Evolutionary conservation across 768 basidiomycete species (phyloP).

Genomic region (Cantharellus cinnabarinus): DNA sequence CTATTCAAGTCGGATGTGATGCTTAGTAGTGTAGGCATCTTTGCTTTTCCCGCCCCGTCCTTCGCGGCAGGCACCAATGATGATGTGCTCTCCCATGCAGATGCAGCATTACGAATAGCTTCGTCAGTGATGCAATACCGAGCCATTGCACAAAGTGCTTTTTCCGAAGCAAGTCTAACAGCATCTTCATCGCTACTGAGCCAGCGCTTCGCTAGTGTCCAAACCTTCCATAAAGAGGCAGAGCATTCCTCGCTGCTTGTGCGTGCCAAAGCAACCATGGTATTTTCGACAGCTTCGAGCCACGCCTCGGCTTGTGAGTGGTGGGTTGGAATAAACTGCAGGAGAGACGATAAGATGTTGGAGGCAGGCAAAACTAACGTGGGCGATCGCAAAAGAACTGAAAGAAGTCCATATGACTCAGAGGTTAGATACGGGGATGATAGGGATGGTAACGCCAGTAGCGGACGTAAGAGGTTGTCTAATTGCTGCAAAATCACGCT

Average conservation of each 20-base stretch:
- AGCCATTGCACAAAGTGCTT: slow-evolving; percentile 37
- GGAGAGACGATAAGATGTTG: slow-evolving; percentile 42
- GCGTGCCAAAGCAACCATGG: slow-evolving; percentile 42
- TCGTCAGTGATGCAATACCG: slow-evolving; percentile 49
- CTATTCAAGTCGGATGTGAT: slow-evolving; percentile 44
- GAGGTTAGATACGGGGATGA: slow-evolving; percentile 81
- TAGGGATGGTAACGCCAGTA: slow-evolving; percentile 68
- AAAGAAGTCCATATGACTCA: slow-evolving; percentile 67
- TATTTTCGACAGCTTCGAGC: slow-evolving; percentile 54
- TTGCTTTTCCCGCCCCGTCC: slow-evolving; percentile 15
- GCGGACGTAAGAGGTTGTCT: slow-evolving; percentile 41
- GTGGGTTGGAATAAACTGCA: slow-evolving; percentile 42
- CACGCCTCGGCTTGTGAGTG: slow-evolving; percentile 59
- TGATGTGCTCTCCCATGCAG: neutral
- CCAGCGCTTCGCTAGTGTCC: slow-evolving; percentile 59
- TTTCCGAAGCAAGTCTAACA: slow-evolving; percentile 41
- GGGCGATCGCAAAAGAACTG: slow-evolving; percentile 38
- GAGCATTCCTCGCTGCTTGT: slow-evolving; percentile 31
- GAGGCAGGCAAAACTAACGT: slow-evolving; percentile 18
- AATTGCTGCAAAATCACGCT: slow-evolving; percentile 31
- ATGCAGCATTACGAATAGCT: slow-evolving; percentile 24
- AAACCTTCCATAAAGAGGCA: slow-evolving; percentile 37
- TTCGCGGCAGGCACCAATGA: neutral
- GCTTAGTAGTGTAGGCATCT: slow-evolving; percentile 35
- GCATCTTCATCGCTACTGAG: slow-evolving; percentile 45